Percentiles rank a stretch among this genome's conserved stretches.
Evolutionary conservation across 768 basidiomycete species (phyloP).

Genomic region (Podaxis mareebaensis): DNA sequence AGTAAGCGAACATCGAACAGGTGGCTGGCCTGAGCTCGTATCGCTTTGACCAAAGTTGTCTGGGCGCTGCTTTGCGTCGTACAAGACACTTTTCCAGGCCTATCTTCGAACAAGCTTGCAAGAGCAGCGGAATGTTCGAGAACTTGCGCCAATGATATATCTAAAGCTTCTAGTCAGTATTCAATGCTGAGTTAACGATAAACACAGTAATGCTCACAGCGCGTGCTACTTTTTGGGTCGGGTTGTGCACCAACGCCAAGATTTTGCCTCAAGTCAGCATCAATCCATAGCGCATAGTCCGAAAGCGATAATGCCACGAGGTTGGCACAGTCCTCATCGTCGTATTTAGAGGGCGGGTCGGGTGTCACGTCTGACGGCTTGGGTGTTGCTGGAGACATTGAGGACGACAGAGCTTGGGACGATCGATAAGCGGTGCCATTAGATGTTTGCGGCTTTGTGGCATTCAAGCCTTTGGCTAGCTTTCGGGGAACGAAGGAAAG

Average conservation of each 20-base stretch:
- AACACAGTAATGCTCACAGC: slow-evolving; percentile 48
- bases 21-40: slow-evolving; percentile 50
- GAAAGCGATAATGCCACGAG: slow-evolving; percentile 66
- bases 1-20: slow-evolving; percentile 63
- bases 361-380: background rate
- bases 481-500: slow-evolving; percentile 29
- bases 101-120: slow-evolving; percentile 24
- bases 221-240: slow-evolving; percentile 1
- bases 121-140: slow-evolving; percentile 38
- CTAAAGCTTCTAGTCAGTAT: slow-evolving; percentile 31
- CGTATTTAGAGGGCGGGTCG: slow-evolving; percentile 9
- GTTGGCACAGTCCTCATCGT: slow-evolving; percentile 41
- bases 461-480: slow-evolving; percentile 23
- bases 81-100: slow-evolving; percentile 19
- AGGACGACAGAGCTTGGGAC: slow-evolving; percentile 8
- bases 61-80: slow-evolving; percentile 30
- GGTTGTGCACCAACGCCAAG: slow-evolving; percentile 38
- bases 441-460: background rate
- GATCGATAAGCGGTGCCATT: slow-evolving; percentile 16
- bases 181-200: slow-evolving; percentile 12
- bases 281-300: slow-evolving; percentile 67
- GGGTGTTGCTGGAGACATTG: slow-evolving; percentile 6
- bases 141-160: slow-evolving; percentile 60
- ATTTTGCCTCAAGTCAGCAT: slow-evolving; percentile 52
- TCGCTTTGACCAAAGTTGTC: slow-evolving; percentile 52